Evolutionary conservation across 441 rosid species (phyloP).

Genomic region (Eruca vesicaria): DNA sequence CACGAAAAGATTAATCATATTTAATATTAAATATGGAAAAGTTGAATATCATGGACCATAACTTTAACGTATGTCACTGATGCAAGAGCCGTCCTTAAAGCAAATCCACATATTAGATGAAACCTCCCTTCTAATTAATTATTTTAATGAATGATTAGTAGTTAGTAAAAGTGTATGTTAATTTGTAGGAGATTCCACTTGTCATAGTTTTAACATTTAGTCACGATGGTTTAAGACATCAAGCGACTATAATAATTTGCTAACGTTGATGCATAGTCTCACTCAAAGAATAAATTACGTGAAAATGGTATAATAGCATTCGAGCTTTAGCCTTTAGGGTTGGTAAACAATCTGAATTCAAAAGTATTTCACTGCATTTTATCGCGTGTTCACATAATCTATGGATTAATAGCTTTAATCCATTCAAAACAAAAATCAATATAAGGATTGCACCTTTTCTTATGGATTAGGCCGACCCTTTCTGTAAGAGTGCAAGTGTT

Average conservation of each 20-base stretch:
- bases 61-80: not conserved
- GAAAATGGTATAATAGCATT: too few species aligned
- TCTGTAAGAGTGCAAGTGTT: too few species aligned
- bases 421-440: too few species aligned
- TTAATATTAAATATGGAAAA: not conserved
- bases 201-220: not conserved
- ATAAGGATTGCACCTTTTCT: too few species aligned
- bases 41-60: not conserved
- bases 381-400: too few species aligned
- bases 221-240: not conserved
- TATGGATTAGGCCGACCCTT: too few species aligned
- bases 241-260: not conserved
- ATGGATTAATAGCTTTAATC: too few species aligned
- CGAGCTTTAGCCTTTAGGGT: too few species aligned
- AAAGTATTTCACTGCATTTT: too few species aligned
- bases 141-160: not conserved
- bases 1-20: not conserved
- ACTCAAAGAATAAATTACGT: constrained; percentile 5
- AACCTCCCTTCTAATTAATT: not conserved
- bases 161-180: not conserved
- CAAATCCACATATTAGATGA: constrained; percentile 17
- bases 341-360: too few species aligned
- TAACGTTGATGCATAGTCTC: constrained; percentile 2
- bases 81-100: constrained; percentile 26
- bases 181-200: constrained; percentile 1